phyloP scores from a whole-genome alignment of 352 stramenopile genomes.

The Phytophthora macrochlamydospora region DNA sequence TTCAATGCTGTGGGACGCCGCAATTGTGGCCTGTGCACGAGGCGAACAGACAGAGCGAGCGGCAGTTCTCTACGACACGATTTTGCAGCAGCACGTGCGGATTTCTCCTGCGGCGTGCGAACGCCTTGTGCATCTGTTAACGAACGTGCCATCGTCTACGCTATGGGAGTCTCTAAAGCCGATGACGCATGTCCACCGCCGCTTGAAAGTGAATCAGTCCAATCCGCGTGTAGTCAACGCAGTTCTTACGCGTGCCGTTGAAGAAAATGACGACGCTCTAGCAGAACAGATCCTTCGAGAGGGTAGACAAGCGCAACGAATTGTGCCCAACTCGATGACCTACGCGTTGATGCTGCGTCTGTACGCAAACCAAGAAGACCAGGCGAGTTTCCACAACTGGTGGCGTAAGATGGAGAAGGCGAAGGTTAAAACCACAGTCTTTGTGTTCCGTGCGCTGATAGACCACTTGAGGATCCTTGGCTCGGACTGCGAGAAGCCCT shows the following conservation, averaged over 20 bases:
- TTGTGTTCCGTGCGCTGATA: conserved; percentile 61
- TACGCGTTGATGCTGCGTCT: conserved; percentile 76
- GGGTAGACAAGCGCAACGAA: conserved; percentile 37
- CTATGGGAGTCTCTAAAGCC: conserved; percentile 62
- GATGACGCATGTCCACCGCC: conserved; percentile 54
- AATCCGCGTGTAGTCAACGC: conserved; percentile 64
- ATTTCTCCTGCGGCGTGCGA: conserved; percentile 61
- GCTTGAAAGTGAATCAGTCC: conserved; percentile 24
- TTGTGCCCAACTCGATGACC: conserved; percentile 72
- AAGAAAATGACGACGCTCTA: conserved; percentile 50
- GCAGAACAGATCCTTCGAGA: conserved; percentile 61
- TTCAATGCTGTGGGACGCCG: conserved; percentile 72
- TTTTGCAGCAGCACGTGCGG: conserved; percentile 39
- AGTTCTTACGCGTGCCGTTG: conserved; percentile 59
- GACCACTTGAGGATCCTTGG: conserved; percentile 46
- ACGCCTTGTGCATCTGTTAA: conserved; percentile 49
- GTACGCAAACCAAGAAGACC: conserved; percentile 53
- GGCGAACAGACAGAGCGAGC: conserved; percentile 56
- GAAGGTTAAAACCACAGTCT: conserved; percentile 52
- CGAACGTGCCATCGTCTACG: conserved; percentile 42
- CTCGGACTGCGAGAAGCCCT: conserved; percentile 24
- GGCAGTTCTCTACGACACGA: conserved; percentile 47
- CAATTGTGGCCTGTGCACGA: conserved; percentile 51
- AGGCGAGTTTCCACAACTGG: conserved; percentile 55
- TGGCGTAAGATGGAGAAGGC: conserved; percentile 48